A percentile compares a stretch with the other conserved stretches of the same genome.
These are phyloP conservation scores for Neonectria hederae DNA, from an alignment of 2,329 filamentous ascomycete species.

Conservation along the genomic window DNA sequence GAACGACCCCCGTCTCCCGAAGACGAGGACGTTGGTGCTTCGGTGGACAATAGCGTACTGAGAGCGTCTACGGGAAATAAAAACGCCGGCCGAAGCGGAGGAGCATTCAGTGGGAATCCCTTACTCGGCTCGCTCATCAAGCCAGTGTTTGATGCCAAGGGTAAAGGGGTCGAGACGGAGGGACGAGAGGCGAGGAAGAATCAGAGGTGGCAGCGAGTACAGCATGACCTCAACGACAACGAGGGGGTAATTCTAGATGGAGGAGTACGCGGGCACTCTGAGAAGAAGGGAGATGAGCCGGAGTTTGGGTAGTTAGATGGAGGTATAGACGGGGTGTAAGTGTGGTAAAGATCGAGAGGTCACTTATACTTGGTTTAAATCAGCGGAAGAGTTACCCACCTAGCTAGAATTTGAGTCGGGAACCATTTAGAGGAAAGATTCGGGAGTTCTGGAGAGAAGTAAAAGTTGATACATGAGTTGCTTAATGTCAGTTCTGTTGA, in stretches of 20 bases:
- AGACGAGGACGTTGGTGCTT: constrained; percentile 50
- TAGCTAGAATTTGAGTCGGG: too few relatives aligned
- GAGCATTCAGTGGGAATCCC: constrained; percentile 75
- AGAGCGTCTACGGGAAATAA: constrained; percentile 50
- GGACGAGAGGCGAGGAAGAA: constrained; percentile 55
- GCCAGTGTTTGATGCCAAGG: constrained; percentile 66
- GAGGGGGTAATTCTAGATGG: constrained; percentile 68
- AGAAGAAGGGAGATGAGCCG: constrained; percentile 46
- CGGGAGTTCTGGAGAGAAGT: too few relatives aligned
- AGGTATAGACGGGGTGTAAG: neutral
- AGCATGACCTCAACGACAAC: constrained; percentile 68
- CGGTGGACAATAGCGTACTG: constrained; percentile 41
- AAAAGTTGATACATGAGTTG: too few relatives aligned
- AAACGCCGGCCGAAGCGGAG: constrained; percentile 41
- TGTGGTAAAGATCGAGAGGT: neutral
- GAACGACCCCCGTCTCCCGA: constrained; percentile 67
- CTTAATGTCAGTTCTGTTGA: too few relatives aligned
- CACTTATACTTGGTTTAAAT: constrained; percentile 9
- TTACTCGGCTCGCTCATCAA: constrained; percentile 71
- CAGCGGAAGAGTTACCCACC: constrained; percentile 1
- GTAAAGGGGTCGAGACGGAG: constrained; percentile 55
- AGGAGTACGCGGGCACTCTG: constrained; percentile 57
- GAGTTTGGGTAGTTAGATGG: constrained; percentile 44
- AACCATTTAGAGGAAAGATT: too few relatives aligned
- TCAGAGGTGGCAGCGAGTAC: constrained; percentile 66